Percentiles rank a stretch among this genome's conserved stretches.
phyloP scores from a whole-genome alignment of 352 stramenopile species.

The Globisporangium orthogonon region DNA sequence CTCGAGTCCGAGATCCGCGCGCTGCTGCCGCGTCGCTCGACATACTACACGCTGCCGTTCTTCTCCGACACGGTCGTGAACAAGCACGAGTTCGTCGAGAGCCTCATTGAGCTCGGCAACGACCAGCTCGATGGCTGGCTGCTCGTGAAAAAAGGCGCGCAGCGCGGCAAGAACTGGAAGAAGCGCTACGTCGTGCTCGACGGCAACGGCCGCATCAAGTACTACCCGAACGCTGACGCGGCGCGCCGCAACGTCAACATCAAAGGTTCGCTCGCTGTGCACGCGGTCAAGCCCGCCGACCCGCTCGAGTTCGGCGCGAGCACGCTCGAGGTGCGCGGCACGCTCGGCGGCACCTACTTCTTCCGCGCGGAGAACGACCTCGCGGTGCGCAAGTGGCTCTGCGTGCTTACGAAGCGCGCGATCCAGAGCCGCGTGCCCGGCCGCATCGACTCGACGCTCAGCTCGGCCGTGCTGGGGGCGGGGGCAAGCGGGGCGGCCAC shows the following conservation, averaged over 20 bases:
- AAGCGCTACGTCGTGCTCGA: conserved; percentile 79
- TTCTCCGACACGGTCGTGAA: conserved; percentile 66
- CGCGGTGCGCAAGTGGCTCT: conserved; percentile 70
- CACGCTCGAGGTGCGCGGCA: conserved; percentile 70
- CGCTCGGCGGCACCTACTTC: conserved; percentile 75
- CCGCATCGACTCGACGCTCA: conserved; percentile 53
- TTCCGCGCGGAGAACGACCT: conserved; percentile 76
- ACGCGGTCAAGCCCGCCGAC: conserved; percentile 68
- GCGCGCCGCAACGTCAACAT: conserved; percentile 73
- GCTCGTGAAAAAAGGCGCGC: conserved; percentile 67
- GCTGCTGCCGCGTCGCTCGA: conserved; percentile 47
- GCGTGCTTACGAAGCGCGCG: conserved; percentile 73
- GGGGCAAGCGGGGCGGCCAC: not conserved
- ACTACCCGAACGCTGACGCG: conserved; percentile 71
- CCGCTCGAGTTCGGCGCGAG: conserved; percentile 69
- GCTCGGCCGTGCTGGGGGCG: conserved; percentile 21
- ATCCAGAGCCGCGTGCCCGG: conserved; percentile 67
- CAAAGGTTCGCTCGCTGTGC: conserved; percentile 69
- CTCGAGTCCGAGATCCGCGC: conserved; percentile 54
- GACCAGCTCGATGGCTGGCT: conserved; percentile 68
- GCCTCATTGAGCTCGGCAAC: conserved; percentile 58
- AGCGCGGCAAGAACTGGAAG: conserved; percentile 78
- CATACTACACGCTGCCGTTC: conserved; percentile 77
- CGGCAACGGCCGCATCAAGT: conserved; percentile 68
- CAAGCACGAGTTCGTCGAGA: conserved; percentile 75